Conservation (phyloP, 176 grass and related monocot genomes). For the Metroxylon sagu region DNA sequence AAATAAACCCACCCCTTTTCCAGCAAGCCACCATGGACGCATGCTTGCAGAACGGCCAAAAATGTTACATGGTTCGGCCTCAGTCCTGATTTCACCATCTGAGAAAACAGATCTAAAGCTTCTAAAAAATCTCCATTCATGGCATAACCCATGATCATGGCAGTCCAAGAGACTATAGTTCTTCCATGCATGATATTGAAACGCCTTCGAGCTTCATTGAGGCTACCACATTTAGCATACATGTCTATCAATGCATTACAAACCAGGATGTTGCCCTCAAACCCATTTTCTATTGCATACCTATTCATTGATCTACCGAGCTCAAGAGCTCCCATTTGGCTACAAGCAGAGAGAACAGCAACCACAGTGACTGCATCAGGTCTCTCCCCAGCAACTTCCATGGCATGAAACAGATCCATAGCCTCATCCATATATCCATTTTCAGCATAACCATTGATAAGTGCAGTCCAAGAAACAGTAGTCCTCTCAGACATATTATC, state of each 20-base stretch:
- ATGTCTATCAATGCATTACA: too few species aligned
- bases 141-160: too few species aligned
- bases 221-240: too few species aligned
- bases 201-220: too few species aligned
- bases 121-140: too few species aligned
- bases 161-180: too few species aligned
- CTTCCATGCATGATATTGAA: too few species aligned
- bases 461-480: slow-evolving; percentile 12
- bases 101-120: slow-evolving; percentile 5
- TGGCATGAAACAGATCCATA: slow-evolving; percentile 1
- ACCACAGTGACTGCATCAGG: slow-evolving; percentile 16
- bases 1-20: slow-evolving; percentile 1
- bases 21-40: neutral
- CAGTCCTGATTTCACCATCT: neutral
- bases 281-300: slow-evolving; percentile 1
- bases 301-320: neutral
- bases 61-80: slow-evolving; percentile 6
- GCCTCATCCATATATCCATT: neutral
- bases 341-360: slow-evolving; percentile 6
- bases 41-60: slow-evolving; percentile 1
- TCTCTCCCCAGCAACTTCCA: slow-evolving; percentile 10
- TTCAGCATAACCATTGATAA: slow-evolving; percentile 9
- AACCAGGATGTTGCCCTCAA: neutral
- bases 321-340: slow-evolving; percentile 1
- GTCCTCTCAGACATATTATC: neutral